Evolutionary conservation across 495 filamentous ascomycete species (phyloP), one percentile per base, ranked within the genome.

Genomic region (Apiosordaria backusii): DNA sequence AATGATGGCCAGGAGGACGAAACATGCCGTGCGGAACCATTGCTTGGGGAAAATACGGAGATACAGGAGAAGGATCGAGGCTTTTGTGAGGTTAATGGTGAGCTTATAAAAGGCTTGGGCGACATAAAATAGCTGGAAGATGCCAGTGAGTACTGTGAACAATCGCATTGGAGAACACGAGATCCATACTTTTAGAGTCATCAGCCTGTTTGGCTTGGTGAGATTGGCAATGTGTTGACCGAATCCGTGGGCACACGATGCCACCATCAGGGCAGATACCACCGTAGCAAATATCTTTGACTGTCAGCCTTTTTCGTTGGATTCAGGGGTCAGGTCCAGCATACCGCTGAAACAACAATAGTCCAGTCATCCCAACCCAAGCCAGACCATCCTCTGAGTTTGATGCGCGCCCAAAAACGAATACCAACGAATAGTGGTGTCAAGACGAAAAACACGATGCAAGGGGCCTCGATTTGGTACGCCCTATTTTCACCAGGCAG

Each of bases 291-390:
- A 77, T 4, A 68, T 54, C 77, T 59, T 77, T 67, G 15, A 16
- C 25, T 52, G 16, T 40, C 6, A 29, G 57, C 53, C n/a, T 21
- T 21, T 15, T 2, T 23, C 2, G 50, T 45, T 26, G n/a, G 26
- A 21, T 53, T 52, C 18, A 25, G 4, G 29, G 45, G 24, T 64
- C 29, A 4, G 54, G 45, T 16, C 19, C 18, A 16, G 65, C 74
- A 21, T 70, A 78, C 76, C 69, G 66, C 70, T 4, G 77, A 76
- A 21, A 68, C 63, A 40, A 78, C 23, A 45, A 78, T 73, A 5
- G 70, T 72, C 62, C 73, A 72, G 62, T 79, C 77, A 71, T 79
- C 77, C 71, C 68, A 70, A 25, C 77, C 77, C 19, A 79, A 29
- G 1, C 72, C 75, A 7, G 72, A 70, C 55, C 76, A 70, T 1